Percentiles rank a stretch among this genome's conserved stretches.
Conservation (phyloP, 139 green algal species). For the Nannochloris sp. region DNA sequence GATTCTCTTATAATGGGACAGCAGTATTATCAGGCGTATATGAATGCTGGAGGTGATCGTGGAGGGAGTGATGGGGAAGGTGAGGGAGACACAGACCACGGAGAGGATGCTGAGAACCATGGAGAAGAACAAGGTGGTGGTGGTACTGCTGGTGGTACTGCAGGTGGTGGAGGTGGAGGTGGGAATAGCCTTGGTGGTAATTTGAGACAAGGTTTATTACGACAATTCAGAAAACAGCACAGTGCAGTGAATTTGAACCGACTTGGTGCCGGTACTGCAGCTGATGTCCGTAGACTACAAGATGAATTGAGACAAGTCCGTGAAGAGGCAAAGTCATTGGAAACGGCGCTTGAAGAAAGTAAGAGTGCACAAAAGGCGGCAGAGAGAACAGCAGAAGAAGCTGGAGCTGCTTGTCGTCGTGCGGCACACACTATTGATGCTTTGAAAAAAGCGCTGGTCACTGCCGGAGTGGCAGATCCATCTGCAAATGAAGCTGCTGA, state of each 20-base stretch:
- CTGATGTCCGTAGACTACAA: slow-evolving; percentile 26
- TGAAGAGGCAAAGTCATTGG: slow-evolving; percentile 19
- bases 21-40: neutral
- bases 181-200: slow-evolving; percentile 14
- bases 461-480: neutral
- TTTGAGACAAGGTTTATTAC: slow-evolving; percentile 26
- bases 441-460: slow-evolving; percentile 1
- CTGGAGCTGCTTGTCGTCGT: slow-evolving; percentile 6
- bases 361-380: slow-evolving; percentile 11
- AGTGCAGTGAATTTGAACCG: slow-evolving; percentile 31
- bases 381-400: slow-evolving; percentile 1
- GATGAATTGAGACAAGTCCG: slow-evolving; percentile 28
- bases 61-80: slow-evolving; percentile 18
- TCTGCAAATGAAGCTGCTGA: neutral
- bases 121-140: neutral
- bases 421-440: slow-evolving; percentile 8
- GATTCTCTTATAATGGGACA: slow-evolving; percentile 9
- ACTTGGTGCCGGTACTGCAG: neutral
- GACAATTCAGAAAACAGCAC: slow-evolving; percentile 27
- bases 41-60: neutral
- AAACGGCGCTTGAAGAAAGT: slow-evolving; percentile 29
- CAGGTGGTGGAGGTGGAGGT: neutral
- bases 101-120: neutral
- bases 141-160: neutral
- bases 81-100: slow-evolving; percentile 31